These are phyloP conservation scores for Annulohypoxylon stygium DNA, from an alignment of 495 filamentous ascomycete genomes.

Conservation along the genomic window DNA sequence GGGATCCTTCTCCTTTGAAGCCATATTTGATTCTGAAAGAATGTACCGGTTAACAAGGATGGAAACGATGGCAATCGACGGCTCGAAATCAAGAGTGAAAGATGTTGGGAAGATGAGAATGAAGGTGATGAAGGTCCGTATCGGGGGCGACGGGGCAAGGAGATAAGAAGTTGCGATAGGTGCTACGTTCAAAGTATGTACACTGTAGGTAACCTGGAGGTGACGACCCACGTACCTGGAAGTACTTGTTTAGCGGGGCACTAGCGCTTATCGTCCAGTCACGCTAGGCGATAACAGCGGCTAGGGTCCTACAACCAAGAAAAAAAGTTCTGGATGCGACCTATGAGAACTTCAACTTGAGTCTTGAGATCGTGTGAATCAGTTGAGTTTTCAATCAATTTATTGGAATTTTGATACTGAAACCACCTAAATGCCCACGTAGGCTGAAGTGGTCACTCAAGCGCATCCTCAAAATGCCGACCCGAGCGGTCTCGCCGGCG, in stretches of 20 bases:
- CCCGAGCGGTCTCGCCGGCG: conserved; percentile 80
- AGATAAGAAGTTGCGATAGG: conserved; percentile 39
- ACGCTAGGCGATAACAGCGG: conserved; percentile 30
- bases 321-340: conserved; percentile 42
- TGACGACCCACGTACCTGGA: background rate
- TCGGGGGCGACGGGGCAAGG: conserved; percentile 16
- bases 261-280: conserved; percentile 22
- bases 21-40: conserved; percentile 26
- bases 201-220: background rate
- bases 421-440: conserved; percentile 1
- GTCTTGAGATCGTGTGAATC: conserved; percentile 3
- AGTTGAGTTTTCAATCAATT: background rate
- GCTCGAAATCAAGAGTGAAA: background rate
- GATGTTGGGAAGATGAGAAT: background rate
- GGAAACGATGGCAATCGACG: background rate
- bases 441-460: background rate
- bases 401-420: conserved; percentile 1
- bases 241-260: conserved; percentile 10
- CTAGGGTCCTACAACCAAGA: conserved; percentile 26
- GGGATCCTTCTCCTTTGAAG: conserved; percentile 30
- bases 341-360: conserved; percentile 26
- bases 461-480: conserved; percentile 46
- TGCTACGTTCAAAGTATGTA: background rate
- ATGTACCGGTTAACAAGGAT: background rate
- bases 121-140: conserved; percentile 16